phyloP scores from a whole-genome alignment of 768 basidiomycete species.

The Lactarius sp. region DNA sequence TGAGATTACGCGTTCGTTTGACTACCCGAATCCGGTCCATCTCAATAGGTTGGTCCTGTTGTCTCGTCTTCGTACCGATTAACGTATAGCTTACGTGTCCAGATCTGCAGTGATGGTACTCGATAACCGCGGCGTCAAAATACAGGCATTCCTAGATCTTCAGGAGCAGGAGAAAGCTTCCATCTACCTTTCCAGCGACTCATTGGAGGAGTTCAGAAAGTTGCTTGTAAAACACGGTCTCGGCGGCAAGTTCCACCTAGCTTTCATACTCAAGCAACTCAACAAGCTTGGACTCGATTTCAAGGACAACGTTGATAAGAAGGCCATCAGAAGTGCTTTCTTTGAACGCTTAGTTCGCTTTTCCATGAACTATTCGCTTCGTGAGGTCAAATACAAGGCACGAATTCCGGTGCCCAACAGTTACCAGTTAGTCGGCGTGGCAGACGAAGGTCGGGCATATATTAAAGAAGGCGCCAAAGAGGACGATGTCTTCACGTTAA shows the following conservation, averaged over 20 bases:
- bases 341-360: constrained; percentile 51
- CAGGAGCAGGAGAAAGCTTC: constrained; percentile 47
- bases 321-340: constrained; percentile 51
- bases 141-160: too few relatives aligned
- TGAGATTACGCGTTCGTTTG: constrained; percentile 67
- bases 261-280: background rate
- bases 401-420: too few relatives aligned
- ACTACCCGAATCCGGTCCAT: constrained; percentile 55
- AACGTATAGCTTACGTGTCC: too few relatives aligned
- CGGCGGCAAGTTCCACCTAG: constrained; percentile 44
- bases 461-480: too few relatives aligned
- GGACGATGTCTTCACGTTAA: too few relatives aligned
- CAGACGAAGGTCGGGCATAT: too few relatives aligned
- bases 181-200: too few relatives aligned
- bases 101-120: too few relatives aligned
- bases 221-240: constrained; percentile 48
- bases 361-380: constrained; percentile 44
- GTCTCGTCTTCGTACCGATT: background rate
- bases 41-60: constrained; percentile 57
- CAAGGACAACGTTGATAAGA: constrained; percentile 32
- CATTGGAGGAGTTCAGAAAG: constrained; percentile 19
- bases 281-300: constrained; percentile 36
- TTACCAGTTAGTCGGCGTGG: too few relatives aligned
- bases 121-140: too few relatives aligned
- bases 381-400: too few relatives aligned